Base-by-base conservation (phyloP, 169 alveolate genomes). In the Babesia bovis region DNA sequence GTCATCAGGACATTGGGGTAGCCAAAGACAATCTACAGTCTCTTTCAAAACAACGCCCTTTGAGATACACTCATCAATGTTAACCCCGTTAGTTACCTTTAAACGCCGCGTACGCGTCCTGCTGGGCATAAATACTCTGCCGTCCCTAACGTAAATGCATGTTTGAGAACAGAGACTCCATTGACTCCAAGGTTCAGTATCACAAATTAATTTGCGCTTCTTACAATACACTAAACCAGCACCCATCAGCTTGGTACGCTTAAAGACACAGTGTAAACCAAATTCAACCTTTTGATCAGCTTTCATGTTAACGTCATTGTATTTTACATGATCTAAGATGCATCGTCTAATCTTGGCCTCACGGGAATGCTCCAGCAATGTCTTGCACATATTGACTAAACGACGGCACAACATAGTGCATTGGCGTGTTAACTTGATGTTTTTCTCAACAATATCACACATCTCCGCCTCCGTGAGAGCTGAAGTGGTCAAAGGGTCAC, bases 141-240 rank as follows among this genome's bases (percentile, higher is more conserved):
- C 63, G 3, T 28, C 41, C 13, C 1, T 4, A 35, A 47, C 9
- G 35, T 19, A 38, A 23, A 70, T 70, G 50, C 77, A 65, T 19
- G 67, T 5, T 7, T 26, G 49, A 3, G 75, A 33, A 42, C 84
- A 73, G 3, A 13, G 55, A 10, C 32, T 26, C 84, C 84, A 73
- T 2, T 23, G 40, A 21, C 35, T 36, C 84, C 84, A 73, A 2
- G 36, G 75, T 4, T 25, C 57, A 25, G 47, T 17, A 15, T 67
- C 33, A 41, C 84, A 73, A 17, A 13, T 23, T 4, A 65, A 1
- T 30, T 41, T 28, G 35, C 40, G 40, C 21, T 45, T 40, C 79
- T 81, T 81, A 45, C 88, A 81, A 38, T 41, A 81, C 7, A 81
- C 71, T 42, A 81, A 21, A 4, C 88, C 88, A 30, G 52, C 17